Conservation (phyloP, 208 protist species). For the Crithidia bombi region DNA sequence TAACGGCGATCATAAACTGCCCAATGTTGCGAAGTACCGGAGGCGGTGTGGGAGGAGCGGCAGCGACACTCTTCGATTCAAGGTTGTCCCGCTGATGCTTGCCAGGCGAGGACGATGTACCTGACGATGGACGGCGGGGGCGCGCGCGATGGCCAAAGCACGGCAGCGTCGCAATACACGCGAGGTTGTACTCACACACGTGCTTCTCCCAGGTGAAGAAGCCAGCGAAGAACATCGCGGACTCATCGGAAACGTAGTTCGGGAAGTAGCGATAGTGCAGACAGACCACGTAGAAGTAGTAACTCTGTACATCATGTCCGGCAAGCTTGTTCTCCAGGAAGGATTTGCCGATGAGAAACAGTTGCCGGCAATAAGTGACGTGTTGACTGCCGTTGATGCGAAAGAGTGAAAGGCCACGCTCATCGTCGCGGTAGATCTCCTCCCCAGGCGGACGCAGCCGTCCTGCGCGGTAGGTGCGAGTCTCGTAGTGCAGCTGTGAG, state of each 20-base stretch:
- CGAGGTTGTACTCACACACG: conserved; percentile 96
- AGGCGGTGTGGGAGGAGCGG: conserved; percentile 1
- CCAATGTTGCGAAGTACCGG: conserved; percentile 82
- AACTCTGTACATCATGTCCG: conserved; percentile 87
- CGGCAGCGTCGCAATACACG: conserved; percentile 99
- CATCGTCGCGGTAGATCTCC: conserved; percentile 83
- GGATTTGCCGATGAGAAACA: conserved; percentile 88
- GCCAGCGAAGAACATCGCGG: conserved; percentile 93
- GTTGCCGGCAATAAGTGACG: conserved; percentile 81
- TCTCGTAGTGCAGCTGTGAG: conserved; percentile 80
- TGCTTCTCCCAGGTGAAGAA: conserved; percentile 99
- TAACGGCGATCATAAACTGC: conserved; percentile 97
- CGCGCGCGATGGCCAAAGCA: conserved; percentile 66
- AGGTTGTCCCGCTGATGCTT: neutral
- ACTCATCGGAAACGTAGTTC: conserved; percentile 59
- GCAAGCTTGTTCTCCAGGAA: conserved; percentile 93
- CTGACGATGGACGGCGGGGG: conserved; percentile 8
- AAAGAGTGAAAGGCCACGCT: conserved; percentile 78
- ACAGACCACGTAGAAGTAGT: conserved; percentile 88
- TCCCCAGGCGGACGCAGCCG: conserved; percentile 72
- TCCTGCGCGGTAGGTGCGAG: conserved; percentile 50
- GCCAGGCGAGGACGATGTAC: neutral
- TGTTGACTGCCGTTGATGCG: conserved; percentile 83
- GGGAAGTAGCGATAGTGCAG: conserved; percentile 83
- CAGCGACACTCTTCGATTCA: neutral